These are phyloP conservation scores for Fereydounia khargensis DNA, from an alignment of 1,284 basidiomycete species.

Conservation along the genomic window DNA sequence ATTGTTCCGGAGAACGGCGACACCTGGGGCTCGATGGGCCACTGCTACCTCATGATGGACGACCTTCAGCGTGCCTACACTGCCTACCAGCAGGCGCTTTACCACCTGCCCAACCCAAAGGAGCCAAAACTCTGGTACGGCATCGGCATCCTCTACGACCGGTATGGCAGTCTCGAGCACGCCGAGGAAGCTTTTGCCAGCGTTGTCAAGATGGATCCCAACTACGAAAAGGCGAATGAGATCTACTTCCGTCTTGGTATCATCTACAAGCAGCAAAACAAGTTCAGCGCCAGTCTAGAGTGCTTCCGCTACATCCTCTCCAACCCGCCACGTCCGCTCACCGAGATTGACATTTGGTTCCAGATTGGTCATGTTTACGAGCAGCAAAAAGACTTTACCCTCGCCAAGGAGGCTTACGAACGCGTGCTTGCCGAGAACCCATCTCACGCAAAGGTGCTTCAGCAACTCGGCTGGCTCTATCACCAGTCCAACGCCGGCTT, in stretches of 20 bases:
- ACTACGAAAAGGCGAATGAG: slow-evolving; percentile 98
- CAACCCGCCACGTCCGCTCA: slow-evolving; percentile 90
- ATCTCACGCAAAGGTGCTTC: slow-evolving; percentile 91
- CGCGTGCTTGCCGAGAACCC: slow-evolving; percentile 92
- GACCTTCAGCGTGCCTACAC: slow-evolving; percentile 98
- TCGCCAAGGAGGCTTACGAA: slow-evolving; percentile 93
- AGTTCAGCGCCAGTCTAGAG: slow-evolving; percentile 63
- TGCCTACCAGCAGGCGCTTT: slow-evolving; percentile 96
- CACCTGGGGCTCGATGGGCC: slow-evolving; percentile 63
- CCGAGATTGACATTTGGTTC: slow-evolving; percentile 98
- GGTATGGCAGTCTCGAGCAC: slow-evolving; percentile 95
- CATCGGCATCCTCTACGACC: slow-evolving; percentile 96
- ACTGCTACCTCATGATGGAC: slow-evolving; percentile 99
- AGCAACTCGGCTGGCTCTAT: slow-evolving; percentile 96
- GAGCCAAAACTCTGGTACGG: slow-evolving; percentile 99
- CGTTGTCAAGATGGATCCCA: slow-evolving; percentile 93
- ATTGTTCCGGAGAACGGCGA: slow-evolving; percentile 61
- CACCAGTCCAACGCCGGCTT: slow-evolving; percentile 91
- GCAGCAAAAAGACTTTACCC: slow-evolving; percentile 84
- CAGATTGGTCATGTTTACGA: slow-evolving; percentile 99
- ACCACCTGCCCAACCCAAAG: slow-evolving; percentile 92
- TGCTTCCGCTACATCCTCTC: slow-evolving; percentile 88
- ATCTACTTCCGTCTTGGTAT: slow-evolving; percentile 97
- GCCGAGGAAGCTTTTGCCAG: slow-evolving; percentile 97
- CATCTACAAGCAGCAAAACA: slow-evolving; percentile 98